Evolutionary conservation across 306 rosid species (phyloP).

Genomic region (Sindora glabra): DNA sequence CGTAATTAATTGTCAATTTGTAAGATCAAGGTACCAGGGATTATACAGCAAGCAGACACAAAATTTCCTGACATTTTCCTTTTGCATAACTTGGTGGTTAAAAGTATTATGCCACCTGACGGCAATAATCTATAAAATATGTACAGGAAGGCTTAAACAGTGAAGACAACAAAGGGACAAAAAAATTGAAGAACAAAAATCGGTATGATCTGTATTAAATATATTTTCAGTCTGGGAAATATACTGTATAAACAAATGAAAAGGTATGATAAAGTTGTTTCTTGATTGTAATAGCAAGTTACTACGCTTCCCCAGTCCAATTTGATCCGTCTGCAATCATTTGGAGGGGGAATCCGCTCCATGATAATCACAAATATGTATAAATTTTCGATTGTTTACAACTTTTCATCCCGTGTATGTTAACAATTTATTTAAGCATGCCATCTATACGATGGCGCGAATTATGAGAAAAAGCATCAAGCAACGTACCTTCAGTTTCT

Average conservation of each 20-base stretch:
- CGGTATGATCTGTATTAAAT: not conserved
- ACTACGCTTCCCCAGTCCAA: not conserved
- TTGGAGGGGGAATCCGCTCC: not conserved
- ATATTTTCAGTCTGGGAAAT: not conserved
- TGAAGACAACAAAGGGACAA: not conserved
- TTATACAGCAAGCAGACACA: not conserved
- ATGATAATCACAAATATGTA: not conserved
- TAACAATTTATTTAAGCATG: not conserved
- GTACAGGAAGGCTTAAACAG: not conserved
- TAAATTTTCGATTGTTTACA: not conserved
- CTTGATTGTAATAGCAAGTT: not conserved
- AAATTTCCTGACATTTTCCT: not conserved
- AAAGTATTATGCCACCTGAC: not conserved
- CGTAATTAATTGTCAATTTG: not conserved
- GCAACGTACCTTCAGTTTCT: slow-evolving; percentile 57
- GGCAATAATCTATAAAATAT: not conserved
- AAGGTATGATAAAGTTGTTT: too few relatives aligned
- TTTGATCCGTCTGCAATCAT: not conserved
- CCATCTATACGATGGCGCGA: not conserved
- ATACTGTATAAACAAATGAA: not conserved
- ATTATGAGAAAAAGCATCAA: slow-evolving; percentile 6
- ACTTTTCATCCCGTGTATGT: not conserved
- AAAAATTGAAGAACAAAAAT: not conserved
- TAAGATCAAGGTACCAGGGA: not conserved
- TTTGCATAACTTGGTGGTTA: not conserved